A percentile compares a stretch with the other conserved stretches of the same genome.
These are phyloP conservation scores for Mycosarcoma mackinlayi DNA, from an alignment of 1,284 basidiomycete genomes.

Conservation along the genomic window DNA sequence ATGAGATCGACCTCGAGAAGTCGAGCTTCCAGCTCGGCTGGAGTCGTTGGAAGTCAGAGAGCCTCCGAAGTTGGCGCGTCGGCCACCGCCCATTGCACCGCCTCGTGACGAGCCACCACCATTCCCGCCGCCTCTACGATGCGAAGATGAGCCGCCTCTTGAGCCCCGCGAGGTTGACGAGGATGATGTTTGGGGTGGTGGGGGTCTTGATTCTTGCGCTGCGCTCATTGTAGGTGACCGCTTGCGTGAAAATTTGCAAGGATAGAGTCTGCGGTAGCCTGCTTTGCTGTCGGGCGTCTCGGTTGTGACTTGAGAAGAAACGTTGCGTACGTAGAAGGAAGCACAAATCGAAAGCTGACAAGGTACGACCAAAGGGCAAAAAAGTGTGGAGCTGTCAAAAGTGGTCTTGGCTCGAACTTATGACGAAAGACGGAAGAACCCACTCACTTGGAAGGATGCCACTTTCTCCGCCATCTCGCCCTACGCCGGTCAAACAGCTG, in stretches of 20 bases:
- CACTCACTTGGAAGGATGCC: no score
- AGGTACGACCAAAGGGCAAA: no score
- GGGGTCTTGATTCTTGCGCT: conserved; percentile 17
- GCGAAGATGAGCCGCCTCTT: conserved; percentile 13
- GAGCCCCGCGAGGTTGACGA: conserved; percentile 1
- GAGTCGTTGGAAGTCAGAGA: conserved; percentile 25
- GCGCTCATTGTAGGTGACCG: conserved; percentile 12
- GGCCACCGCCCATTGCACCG: conserved; percentile 15
- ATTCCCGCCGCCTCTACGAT: conserved; percentile 16
- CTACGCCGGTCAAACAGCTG: no score
- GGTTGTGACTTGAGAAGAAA: no score
- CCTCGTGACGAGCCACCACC: conserved; percentile 20
- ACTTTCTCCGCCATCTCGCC: no score
- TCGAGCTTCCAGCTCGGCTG: not conserved
- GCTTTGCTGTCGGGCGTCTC: not conserved
- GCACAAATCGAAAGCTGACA: no score
- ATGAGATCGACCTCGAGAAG: conserved; percentile 9
- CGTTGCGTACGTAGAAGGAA: no score
- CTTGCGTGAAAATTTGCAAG: no score
- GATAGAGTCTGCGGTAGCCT: not conserved
- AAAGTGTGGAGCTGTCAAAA: no score
- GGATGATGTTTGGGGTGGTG: no score
- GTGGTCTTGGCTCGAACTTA: no score
- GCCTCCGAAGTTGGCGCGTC: conserved; percentile 54
- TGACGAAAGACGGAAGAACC: no score